Evolutionary conservation across 1,284 basidiomycete species (phyloP).

Genomic region (Ganoderma leucocontextum): DNA sequence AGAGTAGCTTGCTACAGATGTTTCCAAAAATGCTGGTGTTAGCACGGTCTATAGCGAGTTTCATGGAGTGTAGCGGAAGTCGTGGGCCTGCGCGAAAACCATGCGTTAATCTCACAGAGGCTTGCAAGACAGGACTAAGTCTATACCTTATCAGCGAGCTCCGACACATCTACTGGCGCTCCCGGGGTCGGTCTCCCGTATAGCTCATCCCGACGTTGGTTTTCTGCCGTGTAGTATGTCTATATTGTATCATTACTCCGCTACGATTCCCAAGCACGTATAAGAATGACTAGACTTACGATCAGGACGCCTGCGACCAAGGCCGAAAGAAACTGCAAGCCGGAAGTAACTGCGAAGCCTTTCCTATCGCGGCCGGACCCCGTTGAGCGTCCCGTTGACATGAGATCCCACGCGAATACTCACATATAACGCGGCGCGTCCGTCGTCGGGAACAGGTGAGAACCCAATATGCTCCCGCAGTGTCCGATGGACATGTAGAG

Average conservation of each 20-base stretch:
- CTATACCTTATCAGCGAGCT: conserved; percentile 57
- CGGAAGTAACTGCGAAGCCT: conserved; percentile 70
- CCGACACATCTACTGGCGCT: conserved; percentile 68
- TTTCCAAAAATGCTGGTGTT: not conserved
- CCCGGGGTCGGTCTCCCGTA: conserved; percentile 61
- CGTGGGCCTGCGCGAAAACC: conserved; percentile 3
- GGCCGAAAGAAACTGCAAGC: conserved; percentile 64
- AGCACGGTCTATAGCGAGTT: not conserved
- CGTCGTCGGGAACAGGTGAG: conserved; percentile 71
- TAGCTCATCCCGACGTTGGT: conserved; percentile 59
- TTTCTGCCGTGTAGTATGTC: conserved; percentile 59
- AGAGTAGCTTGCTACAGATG: not conserved
- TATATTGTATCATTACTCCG: not conserved
- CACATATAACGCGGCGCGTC: conserved; percentile 73
- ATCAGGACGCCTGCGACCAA: conserved; percentile 60
- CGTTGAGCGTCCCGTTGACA: not conserved
- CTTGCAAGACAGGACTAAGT: not conserved
- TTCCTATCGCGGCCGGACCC: conserved; percentile 51
- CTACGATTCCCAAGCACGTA: not conserved
- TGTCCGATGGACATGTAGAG: conserved; percentile 83
- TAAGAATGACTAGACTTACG: conserved; percentile 51
- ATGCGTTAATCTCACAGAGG: not conserved
- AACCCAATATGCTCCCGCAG: conserved; percentile 74
- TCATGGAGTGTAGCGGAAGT: conserved; percentile 15
- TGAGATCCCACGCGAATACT: conserved; percentile 18